phyloP scores from a whole-genome alignment of 495 filamentous ascomycete species.

The Hypoxylon intermedium region DNA sequence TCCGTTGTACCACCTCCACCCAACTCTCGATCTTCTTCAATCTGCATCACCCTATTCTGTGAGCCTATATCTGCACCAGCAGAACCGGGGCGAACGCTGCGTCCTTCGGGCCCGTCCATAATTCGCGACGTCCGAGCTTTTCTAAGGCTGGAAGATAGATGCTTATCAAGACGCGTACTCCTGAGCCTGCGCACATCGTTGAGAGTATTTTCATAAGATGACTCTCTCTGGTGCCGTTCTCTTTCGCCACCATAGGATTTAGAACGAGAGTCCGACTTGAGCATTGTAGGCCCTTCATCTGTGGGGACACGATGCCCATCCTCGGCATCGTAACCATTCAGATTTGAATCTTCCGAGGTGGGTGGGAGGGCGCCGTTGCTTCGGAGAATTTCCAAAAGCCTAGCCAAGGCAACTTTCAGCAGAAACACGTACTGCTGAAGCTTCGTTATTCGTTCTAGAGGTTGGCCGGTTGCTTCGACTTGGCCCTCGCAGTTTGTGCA shows the following conservation, averaged over 20 bases:
- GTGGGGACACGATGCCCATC: slow-evolving; percentile 65
- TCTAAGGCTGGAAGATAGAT: slow-evolving; percentile 87
- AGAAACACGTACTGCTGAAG: slow-evolving; percentile 94
- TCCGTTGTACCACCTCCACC: slow-evolving; percentile 76
- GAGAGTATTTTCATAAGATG: slow-evolving; percentile 92
- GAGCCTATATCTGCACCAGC: slow-evolving; percentile 71
- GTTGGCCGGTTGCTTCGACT: slow-evolving; percentile 43
- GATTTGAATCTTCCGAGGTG: slow-evolving; percentile 77
- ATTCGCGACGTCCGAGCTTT: slow-evolving; percentile 90
- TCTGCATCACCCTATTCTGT: slow-evolving; percentile 69
- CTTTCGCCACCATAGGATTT: slow-evolving; percentile 71
- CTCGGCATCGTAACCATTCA: slow-evolving; percentile 69
- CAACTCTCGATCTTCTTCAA: slow-evolving; percentile 83
- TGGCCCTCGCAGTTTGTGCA: slow-evolving; percentile 68
- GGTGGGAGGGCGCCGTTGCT: slow-evolving; percentile 79
- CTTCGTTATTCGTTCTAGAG: slow-evolving; percentile 71
- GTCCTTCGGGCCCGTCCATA: slow-evolving; percentile 87
- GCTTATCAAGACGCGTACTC: slow-evolving; percentile 92
- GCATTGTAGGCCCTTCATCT: slow-evolving; percentile 51
- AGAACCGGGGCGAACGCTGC: slow-evolving; percentile 77
- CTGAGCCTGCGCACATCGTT: slow-evolving; percentile 90
- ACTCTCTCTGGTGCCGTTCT: slow-evolving; percentile 65
- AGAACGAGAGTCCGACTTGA: slow-evolving; percentile 73
- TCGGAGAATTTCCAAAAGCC: slow-evolving; percentile 85
- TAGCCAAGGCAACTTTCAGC: slow-evolving; percentile 86